Evolutionary conservation across 495 filamentous ascomycete species (phyloP), one percentile per base, ranked within the genome.

Genomic region (Aspergillus hancockii): DNA sequence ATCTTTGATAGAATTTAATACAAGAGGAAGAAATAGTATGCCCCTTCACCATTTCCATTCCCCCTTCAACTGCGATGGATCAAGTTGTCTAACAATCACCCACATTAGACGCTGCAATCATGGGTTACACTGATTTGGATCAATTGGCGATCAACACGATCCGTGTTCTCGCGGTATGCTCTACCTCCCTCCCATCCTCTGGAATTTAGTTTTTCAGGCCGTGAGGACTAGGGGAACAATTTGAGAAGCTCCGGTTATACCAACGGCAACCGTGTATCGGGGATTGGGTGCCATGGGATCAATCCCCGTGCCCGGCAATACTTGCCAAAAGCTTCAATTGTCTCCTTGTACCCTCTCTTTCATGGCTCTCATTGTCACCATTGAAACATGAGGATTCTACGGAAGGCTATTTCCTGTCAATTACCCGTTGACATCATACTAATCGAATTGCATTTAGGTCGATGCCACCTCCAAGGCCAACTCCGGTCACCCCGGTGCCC

Each of bases 401-500:
- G 16, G 51, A 40, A 53, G 14, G 14, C 38, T 14, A 41, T n/a
- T 8, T 25, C 23, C 28, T 51, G 18, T 25, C 3, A 57, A 43
- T 38, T 34, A 41, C 31, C 40, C 47, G 19, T 8, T 28, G 2
- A 62, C 30, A 52, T 45, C 58, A 63, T 55, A 54, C 55, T 64
- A 56, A 67, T 63, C 1, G 12, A 61, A 16, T 59, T 7, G 55
- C 59, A 41, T 65, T 57, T 68, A 98, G 94, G 89, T 92, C 82
- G 94, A 99, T 97, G 95, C 93, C 71, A 96, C 92, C 73, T 87
- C 88, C 75, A 85, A 89, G 72, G 90, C 93, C 69, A 98, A 98
- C 83, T 97, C 93, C 64, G 94, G 94, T 71, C 94, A 99, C 81
- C 94, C 94, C 72, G 94, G 94, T 83, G 94, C 94, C 67, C 94